phyloP scores from a whole-genome alignment of 257 asterid genomes.

The Coffea canephora region DNA sequence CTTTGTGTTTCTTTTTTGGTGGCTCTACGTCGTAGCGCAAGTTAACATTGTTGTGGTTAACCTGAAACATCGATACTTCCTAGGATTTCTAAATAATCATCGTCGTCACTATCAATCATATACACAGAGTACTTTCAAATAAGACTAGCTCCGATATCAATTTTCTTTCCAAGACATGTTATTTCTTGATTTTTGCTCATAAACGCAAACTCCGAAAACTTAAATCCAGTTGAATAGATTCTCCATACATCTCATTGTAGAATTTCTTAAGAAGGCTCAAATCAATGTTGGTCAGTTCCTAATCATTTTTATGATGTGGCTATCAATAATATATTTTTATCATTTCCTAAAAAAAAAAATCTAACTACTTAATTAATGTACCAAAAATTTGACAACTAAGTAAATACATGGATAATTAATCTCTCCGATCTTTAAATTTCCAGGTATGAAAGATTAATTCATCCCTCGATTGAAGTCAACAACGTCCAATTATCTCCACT shows the following conservation, averaged over 20 bases:
- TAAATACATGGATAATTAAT: neutral
- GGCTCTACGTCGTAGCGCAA: too few relatives aligned
- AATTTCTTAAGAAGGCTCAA: neutral
- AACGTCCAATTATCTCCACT: conserved; percentile 52
- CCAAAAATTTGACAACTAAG: neutral
- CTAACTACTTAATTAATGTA: too few relatives aligned
- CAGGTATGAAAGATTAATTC: conserved; percentile 64
- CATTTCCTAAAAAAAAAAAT: too few relatives aligned
- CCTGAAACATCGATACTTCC: too few relatives aligned
- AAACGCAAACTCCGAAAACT: too few relatives aligned
- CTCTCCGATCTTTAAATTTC: neutral
- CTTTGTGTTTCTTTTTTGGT: neutral
- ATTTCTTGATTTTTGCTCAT: too few relatives aligned
- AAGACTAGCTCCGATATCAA: neutral
- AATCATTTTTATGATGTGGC: neutral
- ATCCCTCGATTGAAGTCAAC: conserved; percentile 45
- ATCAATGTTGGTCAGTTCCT: neutral
- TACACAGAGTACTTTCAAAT: neutral
- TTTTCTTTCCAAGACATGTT: too few relatives aligned
- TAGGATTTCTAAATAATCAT: too few relatives aligned
- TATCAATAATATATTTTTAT: too few relatives aligned
- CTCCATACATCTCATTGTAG: too few relatives aligned
- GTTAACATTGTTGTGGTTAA: too few relatives aligned
- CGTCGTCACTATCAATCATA: neutral
- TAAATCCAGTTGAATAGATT: too few relatives aligned